Evolutionary conservation across 257 asterid genomes (phyloP).

Genomic region (Solanum appendiculatum): DNA sequence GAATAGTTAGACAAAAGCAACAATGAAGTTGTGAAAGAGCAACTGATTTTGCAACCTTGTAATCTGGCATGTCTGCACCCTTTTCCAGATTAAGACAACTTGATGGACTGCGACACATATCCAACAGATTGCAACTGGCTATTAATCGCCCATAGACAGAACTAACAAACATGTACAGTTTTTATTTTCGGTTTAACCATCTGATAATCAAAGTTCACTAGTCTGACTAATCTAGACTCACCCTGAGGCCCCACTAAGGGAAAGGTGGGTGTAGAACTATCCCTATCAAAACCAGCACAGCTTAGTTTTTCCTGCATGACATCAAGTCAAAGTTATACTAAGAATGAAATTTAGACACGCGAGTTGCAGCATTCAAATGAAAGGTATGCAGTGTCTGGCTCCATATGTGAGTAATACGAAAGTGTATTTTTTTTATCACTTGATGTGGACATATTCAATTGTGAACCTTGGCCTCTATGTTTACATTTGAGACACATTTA

Average conservation of each 20-base stretch:
- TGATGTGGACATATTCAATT: background rate
- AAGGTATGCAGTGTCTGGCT: background rate
- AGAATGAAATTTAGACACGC: background rate
- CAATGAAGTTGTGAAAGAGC: too few relatives aligned
- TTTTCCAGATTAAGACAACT: background rate
- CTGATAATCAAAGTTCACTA: background rate
- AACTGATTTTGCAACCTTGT: too few relatives aligned
- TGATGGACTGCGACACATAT: background rate
- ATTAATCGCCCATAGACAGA: background rate
- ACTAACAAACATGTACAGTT: background rate
- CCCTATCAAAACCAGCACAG: background rate
- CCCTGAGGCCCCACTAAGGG: background rate
- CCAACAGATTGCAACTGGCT: background rate
- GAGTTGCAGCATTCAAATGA: background rate
- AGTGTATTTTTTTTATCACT: background rate
- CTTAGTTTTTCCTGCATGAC: background rate
- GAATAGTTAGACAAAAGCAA: too few relatives aligned
- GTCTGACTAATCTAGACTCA: background rate
- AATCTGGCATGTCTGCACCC: background rate
- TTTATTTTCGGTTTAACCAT: background rate
- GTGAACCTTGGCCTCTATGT: background rate
- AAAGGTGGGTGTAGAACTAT: background rate
- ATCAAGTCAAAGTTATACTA: background rate
- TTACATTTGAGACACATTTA: background rate
- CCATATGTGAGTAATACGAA: background rate